These are phyloP conservation scores for Diatrype stigma DNA, from an alignment of 2,329 filamentous ascomycete genomes.

Conservation along the genomic window DNA sequence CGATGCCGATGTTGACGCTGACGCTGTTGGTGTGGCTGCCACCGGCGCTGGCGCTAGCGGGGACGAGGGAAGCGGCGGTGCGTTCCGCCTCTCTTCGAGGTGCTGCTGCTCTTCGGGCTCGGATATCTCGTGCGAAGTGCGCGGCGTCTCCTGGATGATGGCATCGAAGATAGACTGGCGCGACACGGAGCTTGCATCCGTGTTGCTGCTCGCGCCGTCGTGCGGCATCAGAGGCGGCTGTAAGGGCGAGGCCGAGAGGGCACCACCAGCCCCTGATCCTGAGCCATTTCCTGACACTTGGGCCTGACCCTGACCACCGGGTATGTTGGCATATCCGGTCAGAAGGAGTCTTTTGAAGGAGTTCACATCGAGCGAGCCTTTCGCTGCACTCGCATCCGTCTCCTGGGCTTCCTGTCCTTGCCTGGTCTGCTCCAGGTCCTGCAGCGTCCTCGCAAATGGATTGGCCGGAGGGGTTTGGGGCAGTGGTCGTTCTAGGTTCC, in stretches of 20 bases:
- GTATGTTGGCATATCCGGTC: conserved; percentile 58
- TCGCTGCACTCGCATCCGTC: conserved; percentile 27
- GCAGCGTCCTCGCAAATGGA: conserved; percentile 53
- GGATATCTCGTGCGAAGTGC: conserved; percentile 55
- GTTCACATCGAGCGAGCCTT: conserved; percentile 65
- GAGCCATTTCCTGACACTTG: conserved; percentile 17
- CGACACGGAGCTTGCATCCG: conserved; percentile 56
- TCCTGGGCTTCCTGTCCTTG: conserved; percentile 26
- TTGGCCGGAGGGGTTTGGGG: conserved; percentile 38
- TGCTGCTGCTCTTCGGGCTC: conserved; percentile 39
- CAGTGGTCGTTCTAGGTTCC: conserved; percentile 15
- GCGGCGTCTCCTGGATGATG: conserved; percentile 44
- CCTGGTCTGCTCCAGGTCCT: conserved; percentile 42
- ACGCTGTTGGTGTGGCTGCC: background rate
- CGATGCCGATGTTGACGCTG: conserved; percentile 10
- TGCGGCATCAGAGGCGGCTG: conserved; percentile 14
- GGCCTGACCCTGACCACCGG: conserved; percentile 22
- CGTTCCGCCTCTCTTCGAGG: conserved; percentile 20
- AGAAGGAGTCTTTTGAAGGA: conserved; percentile 73
- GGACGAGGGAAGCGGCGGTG: conserved; percentile 18
- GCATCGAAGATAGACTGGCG: conserved; percentile 55
- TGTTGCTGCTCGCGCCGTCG: conserved; percentile 48
- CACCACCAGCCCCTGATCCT: conserved; percentile 17
- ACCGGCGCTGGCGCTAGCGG: conserved; percentile 8
- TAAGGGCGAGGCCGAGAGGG: conserved; percentile 14